These are phyloP conservation scores for Speleostelium caveatum DNA, from an alignment of 78 protist species.

Conservation along the genomic window DNA sequence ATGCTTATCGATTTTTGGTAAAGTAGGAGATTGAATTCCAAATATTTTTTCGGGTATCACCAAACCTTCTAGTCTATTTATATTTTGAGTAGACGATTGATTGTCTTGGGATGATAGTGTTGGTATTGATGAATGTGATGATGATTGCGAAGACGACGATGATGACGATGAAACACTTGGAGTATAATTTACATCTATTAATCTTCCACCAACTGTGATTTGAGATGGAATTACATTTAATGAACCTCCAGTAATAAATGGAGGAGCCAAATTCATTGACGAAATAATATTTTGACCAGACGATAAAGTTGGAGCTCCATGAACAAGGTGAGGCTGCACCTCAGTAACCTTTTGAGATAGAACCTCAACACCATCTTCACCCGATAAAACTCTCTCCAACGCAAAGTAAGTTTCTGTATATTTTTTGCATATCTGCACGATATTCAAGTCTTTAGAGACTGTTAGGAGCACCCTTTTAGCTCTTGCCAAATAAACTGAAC, in stretches of 20 bases:
- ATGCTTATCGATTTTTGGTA: constrained; percentile 51
- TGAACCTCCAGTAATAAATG: not conserved
- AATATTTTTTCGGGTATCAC: constrained; percentile 8
- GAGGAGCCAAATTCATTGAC: too few species aligned
- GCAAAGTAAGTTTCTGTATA: constrained; percentile 53
- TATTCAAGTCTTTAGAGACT: constrained; percentile 19
- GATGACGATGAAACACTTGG: not conserved
- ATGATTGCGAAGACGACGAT: not conserved
- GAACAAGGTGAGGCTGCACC: constrained; percentile 27
- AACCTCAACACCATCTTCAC: constrained; percentile 60
- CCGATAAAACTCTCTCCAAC: constrained; percentile 51
- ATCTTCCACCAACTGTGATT: not conserved
- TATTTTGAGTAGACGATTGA: too few species aligned
- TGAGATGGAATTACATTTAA: not conserved
- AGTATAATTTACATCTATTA: not conserved
- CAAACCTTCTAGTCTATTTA: constrained; percentile 4
- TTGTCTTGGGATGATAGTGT: not conserved
- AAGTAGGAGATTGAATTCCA: not conserved
- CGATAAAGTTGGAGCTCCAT: not conserved
- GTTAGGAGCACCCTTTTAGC: constrained; percentile 25
- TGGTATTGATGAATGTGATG: not conserved
- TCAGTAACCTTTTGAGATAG: constrained; percentile 26
- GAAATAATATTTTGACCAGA: not conserved
- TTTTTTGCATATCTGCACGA: constrained; percentile 2
- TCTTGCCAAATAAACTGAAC: constrained; percentile 63